Conservation (phyloP, 805 yeast genomes). For the Metschnikowia koreensis region DNA sequence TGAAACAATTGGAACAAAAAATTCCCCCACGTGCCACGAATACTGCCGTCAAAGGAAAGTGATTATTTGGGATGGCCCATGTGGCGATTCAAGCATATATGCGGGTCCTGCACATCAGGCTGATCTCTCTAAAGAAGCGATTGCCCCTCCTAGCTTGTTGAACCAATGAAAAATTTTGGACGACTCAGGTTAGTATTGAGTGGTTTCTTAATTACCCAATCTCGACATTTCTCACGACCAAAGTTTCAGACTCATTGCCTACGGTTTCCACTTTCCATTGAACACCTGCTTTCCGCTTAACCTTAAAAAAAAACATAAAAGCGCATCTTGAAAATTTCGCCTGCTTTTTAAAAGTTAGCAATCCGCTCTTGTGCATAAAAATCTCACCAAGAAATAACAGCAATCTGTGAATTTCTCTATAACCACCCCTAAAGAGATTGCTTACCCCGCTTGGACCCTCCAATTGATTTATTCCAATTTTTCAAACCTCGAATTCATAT, state of each 20-base stretch:
- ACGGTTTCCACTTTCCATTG: background rate
- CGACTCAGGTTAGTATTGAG: background rate
- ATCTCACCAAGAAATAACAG: background rate
- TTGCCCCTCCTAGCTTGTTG: slow-evolving; percentile 15
- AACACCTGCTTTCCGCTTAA: background rate
- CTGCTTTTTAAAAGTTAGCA: slow-evolving; percentile 2
- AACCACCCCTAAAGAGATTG: background rate
- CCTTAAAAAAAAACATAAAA: background rate
- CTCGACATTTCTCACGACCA: background rate
- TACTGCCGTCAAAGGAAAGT: background rate
- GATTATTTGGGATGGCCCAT: background rate
- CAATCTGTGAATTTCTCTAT: slow-evolving; percentile 2
- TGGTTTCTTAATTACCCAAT: slow-evolving; percentile 5
- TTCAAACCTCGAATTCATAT: background rate
- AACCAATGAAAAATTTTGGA: slow-evolving; percentile 15
- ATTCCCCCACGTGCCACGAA: background rate
- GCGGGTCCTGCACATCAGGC: slow-evolving; percentile 9
- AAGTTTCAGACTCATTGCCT: slow-evolving; percentile 1
- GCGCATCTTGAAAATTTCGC: background rate
- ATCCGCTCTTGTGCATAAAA: slow-evolving; percentile 8
- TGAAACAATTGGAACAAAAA: no score
- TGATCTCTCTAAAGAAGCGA: slow-evolving; percentile 9
- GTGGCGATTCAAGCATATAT: slow-evolving; percentile 8
- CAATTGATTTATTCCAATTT: background rate
- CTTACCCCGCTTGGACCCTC: background rate